Base-by-base conservation (phyloP, 176 grass and related monocot genomes). In the Zea mays region DNA sequence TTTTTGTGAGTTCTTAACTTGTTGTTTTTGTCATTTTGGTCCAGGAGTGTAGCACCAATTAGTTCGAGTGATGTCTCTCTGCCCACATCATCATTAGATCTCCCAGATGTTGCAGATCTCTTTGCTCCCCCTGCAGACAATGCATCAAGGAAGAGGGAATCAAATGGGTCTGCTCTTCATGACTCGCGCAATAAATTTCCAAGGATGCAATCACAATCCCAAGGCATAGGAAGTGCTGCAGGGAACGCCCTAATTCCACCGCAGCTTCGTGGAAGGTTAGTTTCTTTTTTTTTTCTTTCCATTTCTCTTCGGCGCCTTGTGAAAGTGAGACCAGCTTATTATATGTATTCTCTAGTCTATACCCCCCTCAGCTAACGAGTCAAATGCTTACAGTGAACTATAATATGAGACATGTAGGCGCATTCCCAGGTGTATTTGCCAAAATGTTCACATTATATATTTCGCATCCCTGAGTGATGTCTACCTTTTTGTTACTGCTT, bases 251-350 rank as follows among this genome's bases (percentile, higher is more conserved):
- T 99, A 63, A 27, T 92, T 72, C 96, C 96, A 65, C 96, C 96
- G 1, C 96, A 99, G 81, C 80, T 99, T 39, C 82, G 83, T 59
- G 96, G 96, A 67, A 95, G 96, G 96, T 99, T 66, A 80, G 89
- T 81, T 54, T 54, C 5, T 51, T 37, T 60, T 14, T n/a, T n/a
- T 35, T 44, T 55, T 48, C 34, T 72, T 82, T 65, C 20, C 62
- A 40, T 39, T 4, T 63, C 43, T 65, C 21, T 56, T 65, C 10
- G 65, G 20, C 71, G 35, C 41, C 39, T 27, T 27, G 27, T 27
- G 27, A 27, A 50, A 19, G 17, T 35, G 6, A 59, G 12, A 1
- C 10, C 61, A 68, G 68, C 21, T 51, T 73, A 14, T 20, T 67
- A 52, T n/a, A 19, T 60, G 10, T 73, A 14, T 9, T 82, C 34